A percentile compares a stretch with the other conserved stretches of the same genome.
Evolutionary conservation across 2,329 filamentous ascomycete species (phyloP).

Genomic region (Didymella keratinophila): DNA sequence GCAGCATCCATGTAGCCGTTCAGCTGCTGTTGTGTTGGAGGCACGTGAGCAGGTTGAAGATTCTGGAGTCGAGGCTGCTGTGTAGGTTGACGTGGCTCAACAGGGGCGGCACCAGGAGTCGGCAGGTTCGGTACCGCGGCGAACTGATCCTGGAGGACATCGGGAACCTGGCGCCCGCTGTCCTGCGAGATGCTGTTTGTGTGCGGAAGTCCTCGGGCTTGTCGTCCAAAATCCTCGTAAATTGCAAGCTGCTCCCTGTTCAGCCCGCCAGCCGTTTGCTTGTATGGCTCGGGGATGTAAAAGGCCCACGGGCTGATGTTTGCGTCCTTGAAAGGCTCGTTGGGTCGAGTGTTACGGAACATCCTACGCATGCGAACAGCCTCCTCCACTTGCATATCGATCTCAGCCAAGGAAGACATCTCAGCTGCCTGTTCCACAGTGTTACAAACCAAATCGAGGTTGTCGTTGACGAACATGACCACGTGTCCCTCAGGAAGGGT

Average conservation of each 20-base stretch:
- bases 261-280: constrained; percentile 80
- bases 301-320: constrained; percentile 89
- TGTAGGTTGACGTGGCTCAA: constrained; percentile 64
- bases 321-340: constrained; percentile 83
- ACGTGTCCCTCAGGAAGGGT: constrained; percentile 93
- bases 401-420: constrained; percentile 89
- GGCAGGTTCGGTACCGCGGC: constrained; percentile 67
- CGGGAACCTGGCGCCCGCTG: constrained; percentile 66
- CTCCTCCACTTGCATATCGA: constrained; percentile 88
- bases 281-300: constrained; percentile 93
- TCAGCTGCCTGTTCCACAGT: constrained; percentile 97
- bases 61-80: constrained; percentile 56
- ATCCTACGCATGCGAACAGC: constrained; percentile 80
- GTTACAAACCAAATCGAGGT: constrained; percentile 89
- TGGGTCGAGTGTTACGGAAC: constrained; percentile 77
- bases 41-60: constrained; percentile 44
- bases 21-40: constrained; percentile 57
- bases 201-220: constrained; percentile 72
- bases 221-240: constrained; percentile 93
- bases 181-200: constrained; percentile 66
- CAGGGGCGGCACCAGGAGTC: constrained; percentile 68
- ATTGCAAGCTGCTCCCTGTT: constrained; percentile 94
- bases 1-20: constrained; percentile 66
- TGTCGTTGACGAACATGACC: constrained; percentile 98
- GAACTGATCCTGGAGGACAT: constrained; percentile 69